Evolutionary conservation across 176 grass and related monocot genomes (phyloP).

Genomic region (Zea luxurians): DNA sequence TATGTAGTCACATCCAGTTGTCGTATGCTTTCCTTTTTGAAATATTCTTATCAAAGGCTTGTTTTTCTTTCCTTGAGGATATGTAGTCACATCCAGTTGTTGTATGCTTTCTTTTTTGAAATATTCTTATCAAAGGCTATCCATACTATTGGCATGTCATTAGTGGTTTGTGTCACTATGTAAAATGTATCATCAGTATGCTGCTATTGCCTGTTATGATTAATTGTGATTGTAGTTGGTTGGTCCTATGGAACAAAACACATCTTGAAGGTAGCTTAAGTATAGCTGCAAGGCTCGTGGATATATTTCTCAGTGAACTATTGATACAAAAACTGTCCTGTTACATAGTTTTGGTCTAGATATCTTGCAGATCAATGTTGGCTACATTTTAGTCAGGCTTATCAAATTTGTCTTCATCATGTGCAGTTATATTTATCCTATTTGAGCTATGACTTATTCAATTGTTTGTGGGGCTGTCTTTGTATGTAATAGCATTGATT

Average conservation of each 20-base stretch:
- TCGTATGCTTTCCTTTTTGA: not conserved
- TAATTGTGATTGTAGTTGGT: not conserved
- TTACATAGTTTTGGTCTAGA: not conserved
- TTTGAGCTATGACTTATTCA: not conserved
- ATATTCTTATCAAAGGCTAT: slow-evolving; percentile 20
- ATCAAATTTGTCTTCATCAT: not conserved
- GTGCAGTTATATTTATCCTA: not conserved
- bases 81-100: not conserved
- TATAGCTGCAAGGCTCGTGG: not conserved
- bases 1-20: not conserved
- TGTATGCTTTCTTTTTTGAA: not conserved
- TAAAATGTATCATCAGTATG: slow-evolving; percentile 1
- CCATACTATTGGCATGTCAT: slow-evolving; percentile 2
- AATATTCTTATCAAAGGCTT: slow-evolving; percentile 21
- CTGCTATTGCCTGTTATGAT: slow-evolving; percentile 11
- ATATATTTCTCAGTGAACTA: not conserved
- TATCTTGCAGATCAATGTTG: not conserved
- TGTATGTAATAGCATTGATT: not conserved
- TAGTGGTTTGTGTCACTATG: not conserved
- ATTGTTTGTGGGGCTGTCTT: not conserved
- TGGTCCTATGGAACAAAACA: not conserved
- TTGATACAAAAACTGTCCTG: not conserved
- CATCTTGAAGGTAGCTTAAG: not conserved
- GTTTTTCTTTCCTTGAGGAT: not conserved
- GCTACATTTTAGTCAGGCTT: not conserved